Base-by-base conservation (phyloP, 768 basidiomycete genomes). In the Exsudoporus frostii region DNA sequence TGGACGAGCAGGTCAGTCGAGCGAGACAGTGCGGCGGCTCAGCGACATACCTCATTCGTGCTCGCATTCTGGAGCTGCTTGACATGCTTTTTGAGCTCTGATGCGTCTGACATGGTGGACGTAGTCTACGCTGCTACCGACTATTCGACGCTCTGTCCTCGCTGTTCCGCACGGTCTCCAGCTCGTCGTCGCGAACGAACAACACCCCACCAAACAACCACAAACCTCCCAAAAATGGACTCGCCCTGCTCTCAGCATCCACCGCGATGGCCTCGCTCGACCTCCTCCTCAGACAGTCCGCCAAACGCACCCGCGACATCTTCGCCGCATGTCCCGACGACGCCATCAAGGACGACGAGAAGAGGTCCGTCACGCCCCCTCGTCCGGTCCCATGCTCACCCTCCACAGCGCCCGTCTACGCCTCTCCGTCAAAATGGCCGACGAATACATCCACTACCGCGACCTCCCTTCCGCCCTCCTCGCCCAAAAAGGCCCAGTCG, bases 361-460 rank as follows among this genome's bases (percentile, higher is more conserved):
- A 80, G 50, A 89, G 86, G 90, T 85, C 39, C 32, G 76, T 60
- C 17, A 4, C 11, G n/a, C n/a, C 38, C 7, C 8, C 24, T n/a
- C 1, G 3, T 2, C n/a, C 7, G 6, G 5, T 2, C 4, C 3
- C 32, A 0, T 11, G 7, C 41, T 48, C 30, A 48, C 33, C 3
- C 22, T 3, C 29, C 20, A 44, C 45, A 52, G 91, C 62, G 75
- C 84, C n/a, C 80, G 86, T 36, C 68, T 92, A 43, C 82, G 86
- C 33, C 70, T 97, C 33, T 78, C 92, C 3, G 83, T 90, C 44
- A 97, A 97, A 76, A 87, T 98, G 29, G 79, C 85, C 32, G 85
- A 92, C 65, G 96, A 98, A 73, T 99, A 94, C 70, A 79, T 81
- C 43, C 84, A 97, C 67, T 90, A 79, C 66, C 91, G 88, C 66